phyloP scores from a whole-genome alignment of 2,329 filamentous ascomycete genomes.

The Dactylella cylindrospora region DNA sequence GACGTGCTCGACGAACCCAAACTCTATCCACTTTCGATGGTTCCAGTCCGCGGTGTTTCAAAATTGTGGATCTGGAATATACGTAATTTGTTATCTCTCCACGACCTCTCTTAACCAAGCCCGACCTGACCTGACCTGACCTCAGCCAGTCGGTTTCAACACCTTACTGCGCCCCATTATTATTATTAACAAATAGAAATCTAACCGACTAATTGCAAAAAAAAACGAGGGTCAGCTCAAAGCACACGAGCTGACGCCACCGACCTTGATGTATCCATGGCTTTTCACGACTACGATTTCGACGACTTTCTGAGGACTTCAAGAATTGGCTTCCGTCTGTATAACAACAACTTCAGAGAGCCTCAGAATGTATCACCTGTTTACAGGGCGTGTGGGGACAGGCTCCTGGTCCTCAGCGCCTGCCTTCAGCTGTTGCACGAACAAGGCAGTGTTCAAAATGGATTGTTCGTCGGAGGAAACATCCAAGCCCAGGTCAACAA shows the following conservation, averaged over 20 bases:
- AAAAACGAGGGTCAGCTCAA: constrained; percentile 32
- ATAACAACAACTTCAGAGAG: constrained; percentile 38
- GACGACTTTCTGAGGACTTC: constrained; percentile 41
- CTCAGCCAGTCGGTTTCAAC: no score
- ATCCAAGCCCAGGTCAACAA: constrained; percentile 40
- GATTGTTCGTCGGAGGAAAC: constrained; percentile 30
- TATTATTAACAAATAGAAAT: no score
- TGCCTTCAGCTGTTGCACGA: constrained; percentile 37
- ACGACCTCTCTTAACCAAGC: neutral
- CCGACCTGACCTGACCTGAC: no score
- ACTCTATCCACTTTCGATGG: constrained; percentile 33
- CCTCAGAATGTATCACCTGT: constrained; percentile 25
- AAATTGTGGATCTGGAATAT: constrained; percentile 36
- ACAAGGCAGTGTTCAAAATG: constrained; percentile 36
- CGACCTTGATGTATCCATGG: constrained; percentile 38
- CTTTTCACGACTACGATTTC: constrained; percentile 43
- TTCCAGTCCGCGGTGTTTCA: constrained; percentile 34
- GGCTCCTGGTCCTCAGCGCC: constrained; percentile 41
- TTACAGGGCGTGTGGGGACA: constrained; percentile 38
- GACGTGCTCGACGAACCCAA: constrained; percentile 15
- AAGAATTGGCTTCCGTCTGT: constrained; percentile 34
- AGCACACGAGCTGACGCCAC: constrained; percentile 42
- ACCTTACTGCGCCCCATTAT: no score
- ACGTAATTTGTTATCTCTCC: constrained; percentile 32
- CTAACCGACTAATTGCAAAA: no score